Conservation (phyloP, 1,284 basidiomycete species). For the Microbotryum saponariae region DNA sequence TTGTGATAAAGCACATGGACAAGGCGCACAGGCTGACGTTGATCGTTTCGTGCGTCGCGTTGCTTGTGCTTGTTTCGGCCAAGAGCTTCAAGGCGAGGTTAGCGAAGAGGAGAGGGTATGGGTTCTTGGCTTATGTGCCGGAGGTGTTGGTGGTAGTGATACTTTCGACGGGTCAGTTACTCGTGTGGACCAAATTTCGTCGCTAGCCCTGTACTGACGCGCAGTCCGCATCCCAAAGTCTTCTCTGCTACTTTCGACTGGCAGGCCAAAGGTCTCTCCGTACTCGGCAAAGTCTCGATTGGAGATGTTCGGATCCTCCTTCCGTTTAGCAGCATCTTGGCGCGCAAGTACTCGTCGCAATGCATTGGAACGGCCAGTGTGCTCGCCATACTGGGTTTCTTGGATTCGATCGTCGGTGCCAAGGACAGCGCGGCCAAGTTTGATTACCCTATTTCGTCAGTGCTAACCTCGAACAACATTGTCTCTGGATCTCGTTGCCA, state of each 20-base stretch:
- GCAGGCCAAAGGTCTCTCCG: conserved; percentile 68
- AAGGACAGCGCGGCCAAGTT: conserved; percentile 78
- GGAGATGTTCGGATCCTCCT: conserved; percentile 27
- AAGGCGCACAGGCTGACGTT: conserved; percentile 60
- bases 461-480: too few relatives aligned
- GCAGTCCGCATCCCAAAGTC: conserved; percentile 45
- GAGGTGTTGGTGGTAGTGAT: conserved; percentile 75
- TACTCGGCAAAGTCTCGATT: conserved; percentile 54
- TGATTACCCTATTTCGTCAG: conserved; percentile 60
- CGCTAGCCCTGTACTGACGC: not conserved
- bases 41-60: conserved; percentile 56
- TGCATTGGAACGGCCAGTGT: conserved; percentile 23
- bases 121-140: conserved; percentile 54
- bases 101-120: conserved; percentile 55
- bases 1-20: conserved; percentile 60
- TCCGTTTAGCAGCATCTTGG: conserved; percentile 31
- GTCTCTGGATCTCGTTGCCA: not conserved
- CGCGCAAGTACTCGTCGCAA: conserved; percentile 5
- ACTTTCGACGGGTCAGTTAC: conserved; percentile 60
- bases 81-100: conserved; percentile 47
- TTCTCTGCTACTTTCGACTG: conserved; percentile 63
- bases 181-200: not conserved
- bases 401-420: conserved; percentile 60
- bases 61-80: conserved; percentile 54
- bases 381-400: conserved; percentile 30